Evolutionary conservation across 805 yeast species (phyloP).

Genomic region (Candida cerambycidarum): DNA sequence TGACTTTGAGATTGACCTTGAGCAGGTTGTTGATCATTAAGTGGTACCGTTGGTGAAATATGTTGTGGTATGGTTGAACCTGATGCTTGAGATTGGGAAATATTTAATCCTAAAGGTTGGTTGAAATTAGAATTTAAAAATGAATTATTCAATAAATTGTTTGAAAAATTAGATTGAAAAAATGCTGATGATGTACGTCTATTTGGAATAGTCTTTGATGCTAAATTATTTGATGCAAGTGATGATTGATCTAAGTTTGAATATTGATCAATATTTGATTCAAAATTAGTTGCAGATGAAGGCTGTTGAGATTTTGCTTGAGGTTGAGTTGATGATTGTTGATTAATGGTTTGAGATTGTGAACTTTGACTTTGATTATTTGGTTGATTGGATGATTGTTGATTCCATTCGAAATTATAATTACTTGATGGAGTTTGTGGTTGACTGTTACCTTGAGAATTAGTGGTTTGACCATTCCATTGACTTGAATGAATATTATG

Average conservation of each 20-base stretch:
- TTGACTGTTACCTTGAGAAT: slow-evolving; percentile 17
- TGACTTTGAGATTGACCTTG: slow-evolving; percentile 4
- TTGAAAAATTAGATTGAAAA: slow-evolving; percentile 29
- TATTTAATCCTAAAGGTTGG: slow-evolving; percentile 6
- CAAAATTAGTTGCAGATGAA: not conserved
- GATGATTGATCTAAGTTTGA: slow-evolving; percentile 9
- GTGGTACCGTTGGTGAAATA: slow-evolving; percentile 3
- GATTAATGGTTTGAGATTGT: not conserved
- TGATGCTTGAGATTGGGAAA: slow-evolving; percentile 4
- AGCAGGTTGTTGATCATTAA: slow-evolving; percentile 3
- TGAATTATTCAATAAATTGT: slow-evolving; percentile 16
- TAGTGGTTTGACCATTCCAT: slow-evolving; percentile 36
- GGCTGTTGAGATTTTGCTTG: slow-evolving; percentile 5
- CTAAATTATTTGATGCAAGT: slow-evolving; percentile 17
- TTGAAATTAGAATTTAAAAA: slow-evolving; percentile 13
- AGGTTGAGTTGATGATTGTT: slow-evolving; percentile 10
- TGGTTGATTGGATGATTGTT: slow-evolving; percentile 13
- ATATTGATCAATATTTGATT: slow-evolving; percentile 1
- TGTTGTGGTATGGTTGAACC: slow-evolving; percentile 3
- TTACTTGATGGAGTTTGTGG: slow-evolving; percentile 18
- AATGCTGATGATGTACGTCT: slow-evolving; percentile 57
- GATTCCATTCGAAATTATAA: slow-evolving; percentile 16
- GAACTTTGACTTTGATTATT: slow-evolving; percentile 6
- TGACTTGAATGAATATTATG: slow-evolving; percentile 10
- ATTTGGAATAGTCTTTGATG: slow-evolving; percentile 30